Conservation (phyloP, 2,329 filamentous ascomycete genomes). For the Penicillium vulpinum region DNA sequence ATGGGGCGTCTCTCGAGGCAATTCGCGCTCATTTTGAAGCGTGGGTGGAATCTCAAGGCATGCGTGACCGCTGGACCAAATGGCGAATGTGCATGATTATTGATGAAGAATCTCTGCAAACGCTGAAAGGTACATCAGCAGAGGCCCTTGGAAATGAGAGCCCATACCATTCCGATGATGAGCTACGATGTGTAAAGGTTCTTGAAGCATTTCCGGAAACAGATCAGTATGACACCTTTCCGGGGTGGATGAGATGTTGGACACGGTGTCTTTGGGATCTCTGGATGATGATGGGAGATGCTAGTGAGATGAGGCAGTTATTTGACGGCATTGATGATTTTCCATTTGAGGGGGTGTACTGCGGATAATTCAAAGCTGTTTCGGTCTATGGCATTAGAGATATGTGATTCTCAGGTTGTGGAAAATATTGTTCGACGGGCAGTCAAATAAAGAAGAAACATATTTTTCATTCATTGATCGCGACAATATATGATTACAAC, state of each 20-base stretch:
- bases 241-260: conserved; percentile 14
- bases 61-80: conserved; percentile 8
- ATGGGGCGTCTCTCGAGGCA: conserved; percentile 10
- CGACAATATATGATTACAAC: no score
- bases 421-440: no score
- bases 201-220: conserved; percentile 13
- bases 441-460: no score
- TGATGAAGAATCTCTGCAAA: conserved; percentile 18
- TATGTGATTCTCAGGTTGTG: no score
- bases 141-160: no score
- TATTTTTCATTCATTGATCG: no score
- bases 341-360: background rate
- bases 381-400: no score
- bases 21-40: conserved; percentile 16
- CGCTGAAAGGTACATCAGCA: conserved; percentile 9
- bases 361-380: no score
- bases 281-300: background rate
- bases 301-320: background rate
- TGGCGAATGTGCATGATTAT: conserved; percentile 15
- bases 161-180: no score
- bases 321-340: background rate
- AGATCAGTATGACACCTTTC: conserved; percentile 12
- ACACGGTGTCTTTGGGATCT: background rate
- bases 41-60: conserved; percentile 10
- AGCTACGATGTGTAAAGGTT: conserved; percentile 15